Base-by-base conservation (phyloP, 192 early-diverging fungal species). In the Dissophora ornata region DNA sequence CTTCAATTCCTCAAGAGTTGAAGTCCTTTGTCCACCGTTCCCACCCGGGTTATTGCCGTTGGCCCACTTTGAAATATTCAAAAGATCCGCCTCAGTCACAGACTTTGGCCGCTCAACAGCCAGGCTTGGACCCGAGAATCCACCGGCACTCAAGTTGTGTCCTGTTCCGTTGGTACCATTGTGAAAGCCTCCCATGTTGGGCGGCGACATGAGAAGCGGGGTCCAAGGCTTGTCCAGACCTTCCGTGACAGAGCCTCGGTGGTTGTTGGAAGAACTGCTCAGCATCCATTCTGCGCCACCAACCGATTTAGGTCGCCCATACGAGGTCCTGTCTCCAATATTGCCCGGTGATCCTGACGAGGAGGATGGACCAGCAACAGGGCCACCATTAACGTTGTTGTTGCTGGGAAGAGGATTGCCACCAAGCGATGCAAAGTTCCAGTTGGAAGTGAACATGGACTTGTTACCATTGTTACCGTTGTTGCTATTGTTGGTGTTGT, bases 221-320 rank as follows among this genome's bases (percentile, higher is more conserved):
- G 58, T 67, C 73, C 73, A 77, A 0, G 73, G 42, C 36, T 77
- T 77, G 6, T 77, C 73, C 41, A 65, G 25, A 10, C 71, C 71
- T 32, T 66, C 62, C 3, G 62, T 38, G 9, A 18, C 57, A 48
- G 30, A 12, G 46, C 26, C 28, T 36, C 57, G 42, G 51, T 56
- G 48, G 50, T 32, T 36, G 22, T 50, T 47, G 21, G 46, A 58
- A 7, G 66, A 57, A 15, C 58, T 50, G 13, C 63, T 67, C 46
- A 77, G 28, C 57, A 77, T 67, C 73, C 73, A 73, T 41, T 86
- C 84, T 13, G 78, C 71, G 15, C 83, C 84, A 25, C 82, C 70
- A 22, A 82, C 81, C 21, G 80, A 82, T 34, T 84, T 82, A 29
- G 83, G 80, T 26, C 83, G 65, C 42, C 79, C 79, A 34, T 74